Evolutionary conservation across 2,329 filamentous ascomycete genomes (phyloP).

Genomic region (Colletotrichum eremochloae): DNA sequence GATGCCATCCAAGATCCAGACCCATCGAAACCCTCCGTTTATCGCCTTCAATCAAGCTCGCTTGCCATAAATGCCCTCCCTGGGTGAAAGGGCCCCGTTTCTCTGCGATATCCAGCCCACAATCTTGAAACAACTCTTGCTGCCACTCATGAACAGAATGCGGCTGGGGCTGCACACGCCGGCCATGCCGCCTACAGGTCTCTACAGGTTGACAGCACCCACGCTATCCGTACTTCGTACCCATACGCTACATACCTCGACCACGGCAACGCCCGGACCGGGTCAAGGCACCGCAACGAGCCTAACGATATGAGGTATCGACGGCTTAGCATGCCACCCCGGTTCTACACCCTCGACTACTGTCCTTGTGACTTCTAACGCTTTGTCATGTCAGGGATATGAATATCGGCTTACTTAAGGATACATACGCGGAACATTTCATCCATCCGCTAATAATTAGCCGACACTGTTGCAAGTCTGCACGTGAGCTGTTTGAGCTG

Average conservation of each 20-base stretch:
- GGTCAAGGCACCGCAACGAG: slow-evolving; percentile 34
- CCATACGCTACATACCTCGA: slow-evolving; percentile 11
- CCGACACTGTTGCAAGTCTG: slow-evolving; percentile 21
- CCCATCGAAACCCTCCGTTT: slow-evolving; percentile 14
- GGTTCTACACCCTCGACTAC: slow-evolving; percentile 8
- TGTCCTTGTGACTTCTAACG: slow-evolving; percentile 38
- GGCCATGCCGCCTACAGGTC: slow-evolving; percentile 33
- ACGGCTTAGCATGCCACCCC: slow-evolving; percentile 37
- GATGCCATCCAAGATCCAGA: slow-evolving; percentile 15
- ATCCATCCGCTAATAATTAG: slow-evolving; percentile 9
- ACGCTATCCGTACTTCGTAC: slow-evolving; percentile 15
- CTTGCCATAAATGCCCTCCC: slow-evolving; percentile 17
- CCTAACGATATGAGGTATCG: slow-evolving; percentile 35
- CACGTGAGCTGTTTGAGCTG: slow-evolving; percentile 20
- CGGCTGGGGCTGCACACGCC: slow-evolving; percentile 28
- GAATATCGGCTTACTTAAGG: slow-evolving; percentile 28
- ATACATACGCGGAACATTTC: slow-evolving; percentile 15
- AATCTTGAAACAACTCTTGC: slow-evolving; percentile 37
- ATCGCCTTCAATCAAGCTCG: neutral
- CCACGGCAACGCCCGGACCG: slow-evolving; percentile 37
- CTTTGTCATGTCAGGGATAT: slow-evolving; percentile 35
- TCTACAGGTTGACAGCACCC: slow-evolving; percentile 36
- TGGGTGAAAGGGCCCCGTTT: slow-evolving; percentile 18
- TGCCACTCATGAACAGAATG: slow-evolving; percentile 22
- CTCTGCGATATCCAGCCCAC: slow-evolving; percentile 30